Base-by-base conservation (phyloP, 768 basidiomycete species). In the Termitomyces sp. region DNA sequence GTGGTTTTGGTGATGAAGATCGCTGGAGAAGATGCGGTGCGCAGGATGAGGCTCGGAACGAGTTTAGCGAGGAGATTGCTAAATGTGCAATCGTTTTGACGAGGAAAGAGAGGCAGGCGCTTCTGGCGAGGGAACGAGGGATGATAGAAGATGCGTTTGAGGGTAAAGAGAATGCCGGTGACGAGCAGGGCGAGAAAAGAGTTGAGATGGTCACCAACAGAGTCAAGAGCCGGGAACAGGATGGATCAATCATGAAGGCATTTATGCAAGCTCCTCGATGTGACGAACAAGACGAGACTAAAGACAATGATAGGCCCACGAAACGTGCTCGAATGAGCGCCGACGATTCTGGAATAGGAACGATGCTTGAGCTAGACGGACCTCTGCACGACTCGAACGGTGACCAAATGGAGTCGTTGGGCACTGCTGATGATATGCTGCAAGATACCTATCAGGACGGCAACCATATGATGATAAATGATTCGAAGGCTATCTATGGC, bases 71-170 rank as follows among this genome's bases (percentile, higher is more conserved):
- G 7, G 59, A 62, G 50, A 46, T 60, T 26, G 55, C 38, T 1
- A 54, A 50, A 7, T 71, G 66, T 28, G 71, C 70, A 17, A 70
- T 80, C 11, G 63, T 80, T 33, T 60, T 79, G 53, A 78, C 76
- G 19, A 70, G 75, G 41, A 67, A 66, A 23, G 80, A 82, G 57
- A 69, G 79, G 5, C 57, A 54, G 53, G 56, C 64, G 7, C 60
- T 67, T 14, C 50, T 26, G 53, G 62, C 17, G 10, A 44, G 53
- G 23, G 49, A 40, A 33, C 12, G 45, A 17, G 47, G 58, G 23
- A 28, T 42, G 12, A 30, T 58, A 56, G 43, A 65, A 53, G 31
- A 55, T 31, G 57, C 60, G 21, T 50, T 44, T 9, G 46, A 50
- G 12, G 50, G 30, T 35, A 33, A 33, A 10, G 58, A 57, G 47